phyloP scores from a whole-genome alignment of 768 basidiomycete genomes.

The Mycena rosella region DNA sequence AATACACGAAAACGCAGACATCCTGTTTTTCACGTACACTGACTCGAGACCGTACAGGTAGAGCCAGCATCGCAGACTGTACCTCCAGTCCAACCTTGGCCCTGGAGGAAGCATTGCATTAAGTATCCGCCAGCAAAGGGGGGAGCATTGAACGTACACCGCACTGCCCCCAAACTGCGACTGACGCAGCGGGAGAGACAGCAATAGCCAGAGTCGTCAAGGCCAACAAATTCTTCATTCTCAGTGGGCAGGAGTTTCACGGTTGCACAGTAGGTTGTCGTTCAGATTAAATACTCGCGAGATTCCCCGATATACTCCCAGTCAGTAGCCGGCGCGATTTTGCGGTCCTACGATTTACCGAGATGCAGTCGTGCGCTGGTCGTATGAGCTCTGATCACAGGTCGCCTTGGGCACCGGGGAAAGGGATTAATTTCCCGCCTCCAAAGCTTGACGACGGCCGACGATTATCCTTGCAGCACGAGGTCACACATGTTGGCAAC shows the following conservation, averaged over 20 bases:
- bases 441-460: conserved; percentile 24
- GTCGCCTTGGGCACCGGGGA: background rate
- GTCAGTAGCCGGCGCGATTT: background rate
- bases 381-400: conserved; percentile 8
- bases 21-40: conserved; percentile 50
- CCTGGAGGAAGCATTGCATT: conserved; percentile 42
- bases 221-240: conserved; percentile 40
- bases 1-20: background rate
- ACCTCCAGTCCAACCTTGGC: conserved; percentile 56
- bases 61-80: conserved; percentile 61
- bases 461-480: conserved; percentile 33
- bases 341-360: conserved; percentile 18
- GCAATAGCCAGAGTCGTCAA: conserved; percentile 48
- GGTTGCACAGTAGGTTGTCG: too few species aligned
- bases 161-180: conserved; percentile 65
- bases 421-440: background rate
- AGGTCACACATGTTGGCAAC: conserved; percentile 11
- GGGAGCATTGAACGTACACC: conserved; percentile 51
- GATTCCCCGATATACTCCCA: conserved; percentile 35
- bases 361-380: background rate
- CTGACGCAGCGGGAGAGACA: conserved; percentile 46
- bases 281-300: conserved; percentile 26
- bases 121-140: background rate
- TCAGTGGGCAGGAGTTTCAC: background rate
- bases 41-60: conserved; percentile 55